These are phyloP conservation scores for Cladorrhinum sp. DNA, from an alignment of 2,329 filamentous ascomycete species.

Conservation along the genomic window DNA sequence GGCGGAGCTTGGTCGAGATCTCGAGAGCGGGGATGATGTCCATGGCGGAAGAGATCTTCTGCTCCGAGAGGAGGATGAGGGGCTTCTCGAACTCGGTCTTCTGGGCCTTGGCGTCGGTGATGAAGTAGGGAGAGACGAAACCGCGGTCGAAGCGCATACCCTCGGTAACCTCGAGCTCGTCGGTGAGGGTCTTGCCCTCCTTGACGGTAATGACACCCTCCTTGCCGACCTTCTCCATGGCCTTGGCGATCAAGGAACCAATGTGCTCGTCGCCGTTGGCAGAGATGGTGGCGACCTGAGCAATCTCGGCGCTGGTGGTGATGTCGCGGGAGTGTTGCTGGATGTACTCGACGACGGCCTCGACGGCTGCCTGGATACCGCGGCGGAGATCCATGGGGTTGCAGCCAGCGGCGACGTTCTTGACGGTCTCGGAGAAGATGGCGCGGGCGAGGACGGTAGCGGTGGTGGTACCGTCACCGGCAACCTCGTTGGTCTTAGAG, in stretches of 20 bases:
- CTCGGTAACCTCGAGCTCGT: slow-evolving; percentile 98
- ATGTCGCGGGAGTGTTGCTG: slow-evolving; percentile 97
- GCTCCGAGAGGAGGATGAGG: slow-evolving; percentile 95
- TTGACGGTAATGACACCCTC: slow-evolving; percentile 99
- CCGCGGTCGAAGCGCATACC: slow-evolving; percentile 99
- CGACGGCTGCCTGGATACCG: slow-evolving; percentile 94
- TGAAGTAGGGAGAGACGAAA: slow-evolving; percentile 99
- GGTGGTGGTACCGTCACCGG: slow-evolving; percentile 97
- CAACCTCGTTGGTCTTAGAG: slow-evolving; percentile 98
- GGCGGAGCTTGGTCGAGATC: slow-evolving; percentile 90
- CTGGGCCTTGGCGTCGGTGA: slow-evolving; percentile 96
- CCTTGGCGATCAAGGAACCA: slow-evolving; percentile 91
- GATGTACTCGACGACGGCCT: slow-evolving; percentile 90
- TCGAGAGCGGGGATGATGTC: slow-evolving; percentile 98
- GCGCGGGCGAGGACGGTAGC: slow-evolving; percentile 94
- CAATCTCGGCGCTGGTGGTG: slow-evolving; percentile 94
- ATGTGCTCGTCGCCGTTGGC: slow-evolving; percentile 97
- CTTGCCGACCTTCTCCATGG: slow-evolving; percentile 99
- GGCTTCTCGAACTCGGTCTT: slow-evolving; percentile 99
- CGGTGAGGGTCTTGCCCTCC: slow-evolving; percentile 97
- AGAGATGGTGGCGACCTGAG: slow-evolving; percentile 96
- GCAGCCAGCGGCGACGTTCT: slow-evolving; percentile 98
- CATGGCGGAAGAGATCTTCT: slow-evolving; percentile 99
- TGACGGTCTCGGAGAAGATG: slow-evolving; percentile 99
- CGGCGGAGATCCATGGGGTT: slow-evolving; percentile 99